These are phyloP conservation scores for Eragrostis curvula DNA, from an alignment of 176 grass and related monocot species.

Conservation along the genomic window DNA sequence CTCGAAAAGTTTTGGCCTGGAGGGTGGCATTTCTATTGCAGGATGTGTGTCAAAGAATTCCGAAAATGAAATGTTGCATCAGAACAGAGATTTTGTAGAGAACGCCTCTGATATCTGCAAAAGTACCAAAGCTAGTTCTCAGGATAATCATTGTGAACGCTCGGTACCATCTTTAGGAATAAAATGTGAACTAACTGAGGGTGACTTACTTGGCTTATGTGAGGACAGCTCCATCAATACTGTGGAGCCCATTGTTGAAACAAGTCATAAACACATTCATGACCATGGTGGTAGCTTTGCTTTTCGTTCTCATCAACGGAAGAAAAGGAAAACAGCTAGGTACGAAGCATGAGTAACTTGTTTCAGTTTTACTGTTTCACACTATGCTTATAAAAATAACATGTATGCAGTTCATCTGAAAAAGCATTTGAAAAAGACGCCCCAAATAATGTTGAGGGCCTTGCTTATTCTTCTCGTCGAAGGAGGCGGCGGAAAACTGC, in stretches of 20 bases:
- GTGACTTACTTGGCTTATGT: slow-evolving; percentile 20
- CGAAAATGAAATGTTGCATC: background rate
- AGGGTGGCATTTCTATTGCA: background rate
- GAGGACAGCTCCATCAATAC: slow-evolving; percentile 20
- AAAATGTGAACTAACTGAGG: slow-evolving; percentile 43
- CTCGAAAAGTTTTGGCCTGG: slow-evolving; percentile 3
- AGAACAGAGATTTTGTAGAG: background rate
- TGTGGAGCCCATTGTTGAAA: slow-evolving; percentile 10
- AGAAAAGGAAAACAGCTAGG: slow-evolving; percentile 70
- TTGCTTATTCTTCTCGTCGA: slow-evolving; percentile 45
- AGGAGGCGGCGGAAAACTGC: slow-evolving; percentile 77
- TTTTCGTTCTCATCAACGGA: slow-evolving; percentile 40
- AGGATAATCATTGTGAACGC: slow-evolving; percentile 25
- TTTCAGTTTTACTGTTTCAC: slow-evolving; percentile 32
- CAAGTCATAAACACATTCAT: slow-evolving; percentile 13
- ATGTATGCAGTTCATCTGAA: slow-evolving; percentile 66
- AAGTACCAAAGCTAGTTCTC: background rate
- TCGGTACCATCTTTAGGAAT: slow-evolving; percentile 31
- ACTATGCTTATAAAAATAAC: slow-evolving; percentile 34
- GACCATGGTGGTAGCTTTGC: slow-evolving; percentile 24
- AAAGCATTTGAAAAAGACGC: slow-evolving; percentile 66
- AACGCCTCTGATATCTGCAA: background rate
- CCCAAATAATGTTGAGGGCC: slow-evolving; percentile 18
- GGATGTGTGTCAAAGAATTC: background rate
- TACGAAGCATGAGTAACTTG: slow-evolving; percentile 31